Conservation (phyloP, 495 filamentous ascomycete genomes). For the Amniculicola lignicola region DNA sequence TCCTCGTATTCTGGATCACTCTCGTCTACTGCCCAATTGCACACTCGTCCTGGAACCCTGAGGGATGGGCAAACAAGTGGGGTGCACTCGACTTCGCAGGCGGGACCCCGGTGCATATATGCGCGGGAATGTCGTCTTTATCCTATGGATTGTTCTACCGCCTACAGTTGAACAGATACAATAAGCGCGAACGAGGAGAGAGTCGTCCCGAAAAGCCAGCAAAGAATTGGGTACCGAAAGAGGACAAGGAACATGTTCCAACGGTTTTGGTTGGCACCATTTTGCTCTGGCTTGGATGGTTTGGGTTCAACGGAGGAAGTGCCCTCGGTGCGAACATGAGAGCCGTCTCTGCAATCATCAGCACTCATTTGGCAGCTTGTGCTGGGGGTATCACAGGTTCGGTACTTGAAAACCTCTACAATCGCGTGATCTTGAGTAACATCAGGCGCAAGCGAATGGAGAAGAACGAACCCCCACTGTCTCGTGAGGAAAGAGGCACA, state of each 20-base stretch:
- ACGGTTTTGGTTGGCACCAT: constrained; percentile 5
- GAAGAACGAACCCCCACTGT: too few species aligned
- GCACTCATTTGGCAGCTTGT: constrained; percentile 5
- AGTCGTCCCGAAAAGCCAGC: background rate
- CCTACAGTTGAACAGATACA: background rate
- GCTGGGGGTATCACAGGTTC: background rate
- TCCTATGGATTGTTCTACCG: constrained; percentile 5
- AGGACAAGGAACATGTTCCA: background rate
- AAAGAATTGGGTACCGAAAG: background rate
- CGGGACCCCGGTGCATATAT: too few species aligned
- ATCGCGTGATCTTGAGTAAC: too few species aligned
- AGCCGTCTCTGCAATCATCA: constrained; percentile 2
- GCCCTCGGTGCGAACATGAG: constrained; percentile 7
- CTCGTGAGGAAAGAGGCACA: too few species aligned
- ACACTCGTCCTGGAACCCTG: too few species aligned
- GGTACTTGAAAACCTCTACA: background rate
- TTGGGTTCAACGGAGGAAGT: constrained; percentile 9
- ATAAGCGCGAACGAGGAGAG: background rate
- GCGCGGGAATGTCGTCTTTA: too few species aligned
- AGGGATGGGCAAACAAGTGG: too few species aligned
- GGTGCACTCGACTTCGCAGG: too few species aligned
- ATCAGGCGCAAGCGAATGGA: too few species aligned
- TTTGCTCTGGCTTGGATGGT: constrained; percentile 9
- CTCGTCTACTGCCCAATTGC: too few species aligned
- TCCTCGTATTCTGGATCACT: too few species aligned